Percentiles rank a stretch among this genome's conserved stretches.
Conservation (phyloP, 2,329 filamentous ascomycete genomes). For the Lecanicillium sp. region DNA sequence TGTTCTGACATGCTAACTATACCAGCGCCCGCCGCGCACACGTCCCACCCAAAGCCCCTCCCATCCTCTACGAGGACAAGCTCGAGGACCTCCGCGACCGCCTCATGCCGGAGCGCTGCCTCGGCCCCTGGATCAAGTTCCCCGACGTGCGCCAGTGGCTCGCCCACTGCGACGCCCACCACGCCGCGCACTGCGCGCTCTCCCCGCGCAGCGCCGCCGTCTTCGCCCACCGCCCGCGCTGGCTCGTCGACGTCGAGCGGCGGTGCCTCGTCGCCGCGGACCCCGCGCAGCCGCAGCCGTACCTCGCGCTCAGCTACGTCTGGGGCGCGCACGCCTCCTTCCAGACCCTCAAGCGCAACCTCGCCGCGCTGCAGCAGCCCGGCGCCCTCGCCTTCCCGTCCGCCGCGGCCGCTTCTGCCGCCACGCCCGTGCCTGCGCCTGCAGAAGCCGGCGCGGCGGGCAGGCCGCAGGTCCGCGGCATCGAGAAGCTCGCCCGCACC, state of each 20-base stretch:
- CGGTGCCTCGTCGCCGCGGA: constrained; percentile 2
- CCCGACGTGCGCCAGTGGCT: constrained; percentile 7
- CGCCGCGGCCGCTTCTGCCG: no score
- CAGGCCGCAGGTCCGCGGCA: background rate
- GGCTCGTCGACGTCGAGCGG: constrained; percentile 8
- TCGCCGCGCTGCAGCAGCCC: constrained; percentile 3
- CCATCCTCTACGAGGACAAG: constrained; percentile 10
- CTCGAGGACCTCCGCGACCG: constrained; percentile 10
- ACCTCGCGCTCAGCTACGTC: constrained; percentile 19
- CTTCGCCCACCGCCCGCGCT: constrained; percentile 6
- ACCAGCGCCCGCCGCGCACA: background rate
- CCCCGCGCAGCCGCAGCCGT: constrained; percentile 11
- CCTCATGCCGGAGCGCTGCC: constrained; percentile 10
- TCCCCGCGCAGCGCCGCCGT: background rate
- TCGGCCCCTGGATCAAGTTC: constrained; percentile 11
- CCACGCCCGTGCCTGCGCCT: background rate
- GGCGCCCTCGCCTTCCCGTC: constrained; percentile 1
- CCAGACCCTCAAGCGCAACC: constrained; percentile 5
- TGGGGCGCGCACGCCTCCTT: constrained; percentile 15
- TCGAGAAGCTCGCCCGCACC: constrained; percentile 2
- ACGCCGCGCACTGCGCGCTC: constrained; percentile 4
- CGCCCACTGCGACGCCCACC: constrained; percentile 7
- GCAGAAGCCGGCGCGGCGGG: background rate
- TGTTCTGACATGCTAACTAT: no score
- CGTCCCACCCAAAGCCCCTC: background rate